phyloP scores from a whole-genome alignment of 2,329 filamentous ascomycete species.

The Torrubiella hemipterigena region DNA sequence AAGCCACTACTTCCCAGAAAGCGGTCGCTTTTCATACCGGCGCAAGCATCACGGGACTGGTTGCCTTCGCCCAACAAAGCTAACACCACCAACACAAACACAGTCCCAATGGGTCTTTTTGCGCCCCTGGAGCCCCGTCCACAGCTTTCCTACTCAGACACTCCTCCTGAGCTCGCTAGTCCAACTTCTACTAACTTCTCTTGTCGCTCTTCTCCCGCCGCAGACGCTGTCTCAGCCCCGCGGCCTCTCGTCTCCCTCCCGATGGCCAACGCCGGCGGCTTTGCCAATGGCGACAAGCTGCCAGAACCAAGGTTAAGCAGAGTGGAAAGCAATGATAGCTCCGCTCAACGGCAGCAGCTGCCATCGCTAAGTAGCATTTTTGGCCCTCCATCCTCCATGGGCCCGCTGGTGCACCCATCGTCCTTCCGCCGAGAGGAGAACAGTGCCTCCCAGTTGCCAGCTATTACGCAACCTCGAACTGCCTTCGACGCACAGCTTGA shows the following conservation, averaged over 20 bases:
- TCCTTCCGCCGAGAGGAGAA: no score
- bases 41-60: no score
- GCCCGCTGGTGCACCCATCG: conserved; percentile 31
- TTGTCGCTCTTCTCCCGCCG: conserved; percentile 27
- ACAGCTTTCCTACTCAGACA: conserved; percentile 38
- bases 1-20: no score
- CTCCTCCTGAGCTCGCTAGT: conserved; percentile 42
- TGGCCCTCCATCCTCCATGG: conserved; percentile 31
- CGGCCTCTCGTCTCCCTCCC: conserved; percentile 34
- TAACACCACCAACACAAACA: no score
- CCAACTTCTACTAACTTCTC: conserved; percentile 36
- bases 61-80: no score
- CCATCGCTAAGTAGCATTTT: conserved; percentile 47
- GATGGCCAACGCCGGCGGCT: conserved; percentile 47
- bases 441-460: conserved; percentile 26
- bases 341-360: conserved; percentile 31
- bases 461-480: conserved; percentile 30
- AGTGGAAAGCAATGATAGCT: conserved; percentile 5
- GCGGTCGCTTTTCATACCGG: no score
- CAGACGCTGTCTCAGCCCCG: conserved; percentile 17
- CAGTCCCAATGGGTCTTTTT: conserved; percentile 47
- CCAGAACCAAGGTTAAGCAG: no score
- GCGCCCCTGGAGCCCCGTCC: conserved; percentile 36
- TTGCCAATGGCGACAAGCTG: conserved; percentile 29
- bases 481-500: conserved; percentile 27